Base-by-base conservation (phyloP, 179 eudicot species). In the Beta corolliflora region DNA sequence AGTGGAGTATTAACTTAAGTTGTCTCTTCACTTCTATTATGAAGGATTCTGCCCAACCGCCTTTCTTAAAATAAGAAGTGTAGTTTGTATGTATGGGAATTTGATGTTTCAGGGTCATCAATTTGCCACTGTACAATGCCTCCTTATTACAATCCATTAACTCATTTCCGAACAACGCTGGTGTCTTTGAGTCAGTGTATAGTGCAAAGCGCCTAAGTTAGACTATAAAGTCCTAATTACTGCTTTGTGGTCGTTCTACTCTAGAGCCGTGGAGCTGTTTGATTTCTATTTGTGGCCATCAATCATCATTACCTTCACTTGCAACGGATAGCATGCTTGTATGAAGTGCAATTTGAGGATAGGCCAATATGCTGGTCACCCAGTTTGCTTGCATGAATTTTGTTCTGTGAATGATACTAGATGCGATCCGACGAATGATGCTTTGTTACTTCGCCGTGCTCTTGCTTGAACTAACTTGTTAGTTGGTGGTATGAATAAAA, bases 381-480 rank as follows among this genome's bases (percentile, higher is more conserved):
- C 5, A 2, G 8, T 12, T 48, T 50, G 23, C 18, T 31, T 71
- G 58, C 75, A 21, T 50, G 8, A 21, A 3, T 3, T 16, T 53
- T 9, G 31, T 13, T 18, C 10, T 13, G 13, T 54, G 14, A 21
- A 52, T 53, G 13, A 50, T 23, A 21, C 5, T 46, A 11, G 8
- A 50, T 36, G 2, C 75, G 4, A 13, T 19, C 9, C 8, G 0
- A 21, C 15, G 0, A 0, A 31, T 70, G 77, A 19, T 5, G n/a
- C n/a, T 46, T 74, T 53, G 72, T 41, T 81, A 58, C 36, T 12
- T 76, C 55, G 46, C 9, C 66, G 11, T 55, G 64, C 64, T 3
- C n/a, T 64, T 23, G 73, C 73, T 29, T 13, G 10, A 14, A 21
- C 77, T 79, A 46, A 48, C 65, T 59, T 71, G 68, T 31, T 77